Conservation (phyloP, 371 early-diverging fungal genomes). For the Apophysomyces trapeziformis region DNA sequence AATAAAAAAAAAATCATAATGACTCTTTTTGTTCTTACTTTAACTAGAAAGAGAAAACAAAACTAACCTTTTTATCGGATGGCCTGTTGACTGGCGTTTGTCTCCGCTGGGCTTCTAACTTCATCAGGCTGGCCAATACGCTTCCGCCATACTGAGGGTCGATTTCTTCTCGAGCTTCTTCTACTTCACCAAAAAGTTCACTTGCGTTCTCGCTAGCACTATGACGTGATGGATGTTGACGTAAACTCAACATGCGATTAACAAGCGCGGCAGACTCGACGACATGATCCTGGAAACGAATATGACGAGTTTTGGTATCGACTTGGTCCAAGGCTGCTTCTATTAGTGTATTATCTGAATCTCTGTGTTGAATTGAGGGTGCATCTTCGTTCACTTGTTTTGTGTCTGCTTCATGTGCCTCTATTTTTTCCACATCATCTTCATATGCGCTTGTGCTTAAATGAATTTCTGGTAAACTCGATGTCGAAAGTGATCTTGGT, state of each 20-base stretch:
- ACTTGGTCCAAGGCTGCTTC: slow-evolving; percentile 51
- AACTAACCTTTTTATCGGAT: slow-evolving; percentile 13
- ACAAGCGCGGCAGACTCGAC: slow-evolving; percentile 49
- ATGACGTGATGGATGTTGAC: slow-evolving; percentile 10
- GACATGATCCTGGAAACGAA: slow-evolving; percentile 52
- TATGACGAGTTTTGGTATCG: slow-evolving; percentile 48
- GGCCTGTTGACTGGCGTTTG: slow-evolving; percentile 15
- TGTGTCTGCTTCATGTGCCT: neutral
- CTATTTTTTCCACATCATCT: neutral
- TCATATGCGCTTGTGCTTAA: slow-evolving; percentile 5
- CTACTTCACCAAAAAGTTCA: slow-evolving; percentile 7
- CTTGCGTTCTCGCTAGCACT: neutral
- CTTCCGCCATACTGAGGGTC: slow-evolving; percentile 25
- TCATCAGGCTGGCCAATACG: slow-evolving; percentile 48
- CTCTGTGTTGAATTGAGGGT: slow-evolving; percentile 10
- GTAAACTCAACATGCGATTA: slow-evolving; percentile 40
- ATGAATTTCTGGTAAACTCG: slow-evolving; percentile 14
- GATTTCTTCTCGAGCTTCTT: slow-evolving; percentile 1
- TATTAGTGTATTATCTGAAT: slow-evolving; percentile 37
- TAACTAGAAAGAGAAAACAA: slow-evolving; percentile 12
- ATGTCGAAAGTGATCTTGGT: slow-evolving; percentile 1
- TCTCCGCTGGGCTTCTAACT: slow-evolving; percentile 39
- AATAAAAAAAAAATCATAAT: neutral
- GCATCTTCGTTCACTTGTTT: neutral
- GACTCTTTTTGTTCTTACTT: slow-evolving; percentile 15